Evolutionary conservation across 2,329 filamentous ascomycete species (phyloP), one percentile per base, ranked within the genome.

Genomic region (Alternaria infectoria): DNA sequence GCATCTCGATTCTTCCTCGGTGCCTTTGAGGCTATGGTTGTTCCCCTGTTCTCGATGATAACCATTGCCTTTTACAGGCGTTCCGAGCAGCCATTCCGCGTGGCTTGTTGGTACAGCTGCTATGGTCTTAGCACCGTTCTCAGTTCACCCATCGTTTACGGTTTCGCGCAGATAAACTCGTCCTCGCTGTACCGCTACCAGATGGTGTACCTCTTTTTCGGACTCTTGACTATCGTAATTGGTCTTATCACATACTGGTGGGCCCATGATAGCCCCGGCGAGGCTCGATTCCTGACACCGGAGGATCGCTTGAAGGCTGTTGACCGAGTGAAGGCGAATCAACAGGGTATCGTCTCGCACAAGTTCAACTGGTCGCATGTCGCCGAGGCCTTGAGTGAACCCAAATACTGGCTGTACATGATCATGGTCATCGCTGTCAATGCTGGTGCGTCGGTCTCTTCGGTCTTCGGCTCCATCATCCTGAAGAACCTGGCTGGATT

Each of bases 311-410:
- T 88, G 0, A 84, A 92, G 56, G 90, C 89, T 0, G 81, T 93
- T 19, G 91, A 92, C 65, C 85, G 92, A 0, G 86, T 94, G 5
- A 86, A 91, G 0, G 85, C 87, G 44, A 94, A 94, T 69, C 89
- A 93, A 77, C 91, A 91, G 64, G 91, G 91, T 3, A 89, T 91
- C 11, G 89, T 89, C 3, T 90, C 87, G 64, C 87, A 88, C 65
- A 84, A 90, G 64, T 91, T 90, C 78, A 90, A 90, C 63, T 83
- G 85, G 82, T 82, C 84, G 17, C 92, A 94, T 61, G 83, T 90
- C 1, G 80, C 84, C 12, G 86, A 89, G 66, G 85, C 86, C 0
- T 71, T 88, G 6, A 57, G 78, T 9, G 87, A 89, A 64, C 86
- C 86, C 2, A 81, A 87, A 74, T 85, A 86, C 4, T 89, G 86